Percentiles rank a stretch among this genome's conserved stretches.
Evolutionary conservation across 306 rosid genomes (phyloP).

Genomic region (Inga oerstediana): DNA sequence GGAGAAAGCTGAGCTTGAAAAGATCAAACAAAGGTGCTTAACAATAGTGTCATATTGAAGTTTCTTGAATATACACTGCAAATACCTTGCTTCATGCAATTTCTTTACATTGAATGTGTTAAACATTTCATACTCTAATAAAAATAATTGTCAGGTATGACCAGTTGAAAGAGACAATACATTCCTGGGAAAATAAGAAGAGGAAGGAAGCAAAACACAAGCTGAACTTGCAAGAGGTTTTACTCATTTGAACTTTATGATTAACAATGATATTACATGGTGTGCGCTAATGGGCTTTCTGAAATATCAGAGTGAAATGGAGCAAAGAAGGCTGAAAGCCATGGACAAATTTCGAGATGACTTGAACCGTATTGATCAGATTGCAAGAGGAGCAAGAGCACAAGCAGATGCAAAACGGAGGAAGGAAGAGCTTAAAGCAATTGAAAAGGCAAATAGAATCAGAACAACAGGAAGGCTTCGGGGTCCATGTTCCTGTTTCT

Average conservation of each 20-base stretch:
- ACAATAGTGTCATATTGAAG: conserved; percentile 1
- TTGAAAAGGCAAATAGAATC: conserved; percentile 56
- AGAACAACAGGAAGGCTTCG: conserved; percentile 67
- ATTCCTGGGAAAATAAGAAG: conserved; percentile 74
- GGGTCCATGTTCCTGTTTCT: conserved; percentile 59
- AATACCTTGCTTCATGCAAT: conserved; percentile 16
- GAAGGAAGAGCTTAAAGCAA: conserved; percentile 49
- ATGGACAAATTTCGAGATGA: conserved; percentile 26
- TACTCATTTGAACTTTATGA: conserved; percentile 14
- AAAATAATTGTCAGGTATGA: conserved; percentile 58
- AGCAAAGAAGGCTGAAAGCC: conserved; percentile 42
- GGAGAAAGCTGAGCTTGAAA: conserved; percentile 65
- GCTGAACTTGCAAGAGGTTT: conserved; percentile 57
- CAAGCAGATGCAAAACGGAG: conserved; percentile 47
- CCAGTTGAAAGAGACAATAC: conserved; percentile 43
- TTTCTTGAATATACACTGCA: conserved; percentile 10
- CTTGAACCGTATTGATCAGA: conserved; percentile 37
- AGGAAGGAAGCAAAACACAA: conserved; percentile 45
- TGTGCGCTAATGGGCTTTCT: conserved; percentile 28
- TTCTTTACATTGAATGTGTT: background rate
- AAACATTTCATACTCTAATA: conserved; percentile 24
- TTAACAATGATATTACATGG: background rate
- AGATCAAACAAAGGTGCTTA: conserved; percentile 57
- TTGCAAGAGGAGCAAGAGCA: conserved; percentile 59
- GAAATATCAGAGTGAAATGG: conserved; percentile 48